A percentile compares a stretch with the other conserved stretches of the same genome.
phyloP scores from a whole-genome alignment of 345 rosid species.

The Citrus trifoliata region DNA sequence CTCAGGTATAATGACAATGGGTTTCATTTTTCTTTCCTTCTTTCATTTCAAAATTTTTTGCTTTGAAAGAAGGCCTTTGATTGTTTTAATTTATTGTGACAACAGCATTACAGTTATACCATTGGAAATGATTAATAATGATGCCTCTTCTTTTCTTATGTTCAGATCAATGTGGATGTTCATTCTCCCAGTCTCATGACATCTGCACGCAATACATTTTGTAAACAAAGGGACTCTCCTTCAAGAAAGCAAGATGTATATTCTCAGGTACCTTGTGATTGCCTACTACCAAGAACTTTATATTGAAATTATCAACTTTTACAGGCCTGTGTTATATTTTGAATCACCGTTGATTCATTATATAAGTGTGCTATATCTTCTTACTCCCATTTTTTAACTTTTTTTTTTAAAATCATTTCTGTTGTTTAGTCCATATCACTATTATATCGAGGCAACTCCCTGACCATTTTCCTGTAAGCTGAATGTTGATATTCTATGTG shows the following conservation, averaged over 20 bases:
- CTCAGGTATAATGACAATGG: constrained; percentile 12
- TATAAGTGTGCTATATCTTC: not conserved
- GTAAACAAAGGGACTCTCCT: constrained; percentile 8
- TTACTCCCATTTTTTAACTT: not conserved
- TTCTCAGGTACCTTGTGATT: constrained; percentile 11
- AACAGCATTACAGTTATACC: not conserved
- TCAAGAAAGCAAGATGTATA: constrained; percentile 11
- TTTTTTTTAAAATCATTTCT: not conserved
- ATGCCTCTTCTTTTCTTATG: not conserved
- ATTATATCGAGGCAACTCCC: not conserved
- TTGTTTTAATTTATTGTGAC: not conserved
- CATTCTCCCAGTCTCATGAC: constrained; percentile 6
- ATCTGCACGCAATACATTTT: constrained; percentile 13
- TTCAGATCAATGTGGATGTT: constrained; percentile 16
- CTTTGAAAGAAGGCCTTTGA: not conserved
- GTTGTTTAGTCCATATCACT: not conserved
- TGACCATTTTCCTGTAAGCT: not conserved
- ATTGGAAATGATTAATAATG: not conserved
- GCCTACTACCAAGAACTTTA: not conserved
- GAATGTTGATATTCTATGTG: not conserved
- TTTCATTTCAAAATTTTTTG: not conserved
- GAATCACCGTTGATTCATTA: not conserved
- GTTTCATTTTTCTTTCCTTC: not conserved
- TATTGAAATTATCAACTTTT: not conserved
- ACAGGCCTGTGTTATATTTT: not conserved